phyloP scores from a whole-genome alignment of 345 rosid genomes.

The Raphanus raphanistrum region DNA sequence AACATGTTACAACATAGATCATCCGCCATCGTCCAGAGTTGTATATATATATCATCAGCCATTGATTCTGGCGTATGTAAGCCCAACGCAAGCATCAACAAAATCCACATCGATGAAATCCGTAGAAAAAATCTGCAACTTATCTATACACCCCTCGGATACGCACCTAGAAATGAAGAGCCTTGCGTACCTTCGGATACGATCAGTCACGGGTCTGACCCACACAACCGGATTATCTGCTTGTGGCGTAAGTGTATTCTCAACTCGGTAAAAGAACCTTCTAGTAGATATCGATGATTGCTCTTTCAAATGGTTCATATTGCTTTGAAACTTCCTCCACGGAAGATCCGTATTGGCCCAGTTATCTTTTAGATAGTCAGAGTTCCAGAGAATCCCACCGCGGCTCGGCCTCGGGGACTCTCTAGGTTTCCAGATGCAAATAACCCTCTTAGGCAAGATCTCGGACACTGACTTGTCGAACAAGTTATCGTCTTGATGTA shows the following conservation, averaged over 20 bases:
- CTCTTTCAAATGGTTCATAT: slow-evolving; percentile 56
- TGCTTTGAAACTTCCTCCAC: slow-evolving; percentile 70
- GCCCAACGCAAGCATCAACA: slow-evolving; percentile 73
- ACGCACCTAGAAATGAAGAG: slow-evolving; percentile 65
- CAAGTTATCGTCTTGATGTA: slow-evolving; percentile 62
- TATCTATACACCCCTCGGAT: slow-evolving; percentile 51
- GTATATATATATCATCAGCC: slow-evolving; percentile 37
- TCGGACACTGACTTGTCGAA: slow-evolving; percentile 58
- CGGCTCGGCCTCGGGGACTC: slow-evolving; percentile 54
- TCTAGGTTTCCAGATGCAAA: slow-evolving; percentile 86
- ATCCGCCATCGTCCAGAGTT: neutral
- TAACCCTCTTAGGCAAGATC: slow-evolving; percentile 69
- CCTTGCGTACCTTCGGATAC: slow-evolving; percentile 70
- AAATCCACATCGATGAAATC: slow-evolving; percentile 84
- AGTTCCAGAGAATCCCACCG: slow-evolving; percentile 64
- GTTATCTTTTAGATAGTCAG: slow-evolving; percentile 66
- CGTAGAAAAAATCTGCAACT: slow-evolving; percentile 74
- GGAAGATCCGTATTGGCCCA: slow-evolving; percentile 90
- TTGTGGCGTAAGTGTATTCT: slow-evolving; percentile 74
- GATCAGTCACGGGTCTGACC: slow-evolving; percentile 63
- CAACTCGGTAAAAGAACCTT: slow-evolving; percentile 74
- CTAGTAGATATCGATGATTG: slow-evolving; percentile 53
- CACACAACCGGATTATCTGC: slow-evolving; percentile 74
- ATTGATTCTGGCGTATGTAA: slow-evolving; percentile 64
- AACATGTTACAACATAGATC: neutral